Base-by-base conservation (phyloP, 2,329 filamentous ascomycete species). In the Botrytis squamosa region DNA sequence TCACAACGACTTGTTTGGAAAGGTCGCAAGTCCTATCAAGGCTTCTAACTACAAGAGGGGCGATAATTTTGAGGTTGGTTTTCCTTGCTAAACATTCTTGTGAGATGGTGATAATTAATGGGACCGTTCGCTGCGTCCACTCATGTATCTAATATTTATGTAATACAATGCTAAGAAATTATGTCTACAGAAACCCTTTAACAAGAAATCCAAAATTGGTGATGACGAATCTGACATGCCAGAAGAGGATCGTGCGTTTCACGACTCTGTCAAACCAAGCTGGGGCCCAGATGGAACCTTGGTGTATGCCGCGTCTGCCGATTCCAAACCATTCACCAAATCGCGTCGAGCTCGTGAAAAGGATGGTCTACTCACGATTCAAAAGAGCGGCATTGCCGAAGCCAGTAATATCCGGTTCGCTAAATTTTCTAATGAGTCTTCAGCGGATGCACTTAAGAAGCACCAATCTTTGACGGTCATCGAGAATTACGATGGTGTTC, bases 1-100 rank as follows among this genome's bases (percentile, higher is more conserved):
- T 81, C 98, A 97, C 94, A 95, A 97, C 81, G 97, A 94, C 66
- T 85, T 98, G 73, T 98, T 97, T 83, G 92, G 93, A 82, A 89
- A 92, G 83, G 87, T 90, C 76, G 90, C 88, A 84, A 86, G 86
- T 71, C 86, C 86, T 76, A 83, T 84, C 71, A 85, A 88, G 79
- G 88, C 86, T 78, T 81, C 86, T 72, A 86, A 87, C 77, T 82
- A 86, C 75, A 84, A 85, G 78, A 89, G 89, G 84, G 84, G 85
- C 78, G 89, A 90, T 84, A 92, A 93, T 81, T 93, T 95, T 83
- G 91, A 98, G 95, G 96, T 98, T 90, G 92, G 95, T 95, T 83
- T 83, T 80, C 82, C 80, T 81, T 83, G 77, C 79, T 79, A 79
- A 78, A 76, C 71, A 75, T 57, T 72, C 33, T 74, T 65, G 22